Percentiles rank a stretch among this genome's conserved stretches.
phyloP scores from a whole-genome alignment of 768 basidiomycete genomes.

The Lentinus tigrinus region DNA sequence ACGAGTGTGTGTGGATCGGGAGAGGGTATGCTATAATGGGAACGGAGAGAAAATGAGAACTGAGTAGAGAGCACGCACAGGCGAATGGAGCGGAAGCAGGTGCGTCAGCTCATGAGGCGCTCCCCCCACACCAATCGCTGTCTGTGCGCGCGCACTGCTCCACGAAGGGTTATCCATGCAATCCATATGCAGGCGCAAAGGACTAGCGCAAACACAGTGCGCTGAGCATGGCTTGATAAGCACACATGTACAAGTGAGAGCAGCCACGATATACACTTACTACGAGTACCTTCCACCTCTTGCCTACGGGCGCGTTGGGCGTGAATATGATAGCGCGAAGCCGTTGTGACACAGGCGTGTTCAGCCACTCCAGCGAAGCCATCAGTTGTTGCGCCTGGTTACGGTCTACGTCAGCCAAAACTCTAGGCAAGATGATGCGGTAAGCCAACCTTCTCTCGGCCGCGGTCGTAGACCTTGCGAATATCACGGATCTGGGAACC shows the following conservation, averaged over 20 bases:
- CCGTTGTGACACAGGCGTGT: slow-evolving; percentile 75
- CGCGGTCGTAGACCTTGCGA: slow-evolving; percentile 66
- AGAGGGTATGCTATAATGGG: background rate
- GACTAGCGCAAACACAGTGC: slow-evolving; percentile 51
- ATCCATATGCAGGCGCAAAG: slow-evolving; percentile 60
- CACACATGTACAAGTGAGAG: background rate
- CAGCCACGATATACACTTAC: slow-evolving; percentile 31
- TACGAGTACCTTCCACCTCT: slow-evolving; percentile 66
- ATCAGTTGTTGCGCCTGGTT: slow-evolving; percentile 63
- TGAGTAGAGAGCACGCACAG: background rate
- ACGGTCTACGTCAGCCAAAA: background rate
- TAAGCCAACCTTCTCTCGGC: slow-evolving; percentile 58
- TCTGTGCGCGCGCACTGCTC: slow-evolving; percentile 72
- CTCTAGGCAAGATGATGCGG: background rate
- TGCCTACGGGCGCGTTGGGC: slow-evolving; percentile 66
- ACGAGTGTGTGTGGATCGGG: background rate
- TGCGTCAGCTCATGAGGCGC: slow-evolving; percentile 62
- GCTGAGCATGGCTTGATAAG: slow-evolving; percentile 8
- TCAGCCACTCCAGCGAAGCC: slow-evolving; percentile 69
- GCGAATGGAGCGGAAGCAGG: background rate
- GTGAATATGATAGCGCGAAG: slow-evolving; percentile 77
- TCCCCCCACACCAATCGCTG: slow-evolving; percentile 80
- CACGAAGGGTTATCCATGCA: slow-evolving; percentile 58
- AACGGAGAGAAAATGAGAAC: background rate
- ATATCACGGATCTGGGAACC: slow-evolving; percentile 63